A percentile compares a stretch with the other conserved stretches of the same genome.
phyloP scores from a whole-genome alignment of 495 filamentous ascomycete genomes.

The Daldinia bambusicola region DNA sequence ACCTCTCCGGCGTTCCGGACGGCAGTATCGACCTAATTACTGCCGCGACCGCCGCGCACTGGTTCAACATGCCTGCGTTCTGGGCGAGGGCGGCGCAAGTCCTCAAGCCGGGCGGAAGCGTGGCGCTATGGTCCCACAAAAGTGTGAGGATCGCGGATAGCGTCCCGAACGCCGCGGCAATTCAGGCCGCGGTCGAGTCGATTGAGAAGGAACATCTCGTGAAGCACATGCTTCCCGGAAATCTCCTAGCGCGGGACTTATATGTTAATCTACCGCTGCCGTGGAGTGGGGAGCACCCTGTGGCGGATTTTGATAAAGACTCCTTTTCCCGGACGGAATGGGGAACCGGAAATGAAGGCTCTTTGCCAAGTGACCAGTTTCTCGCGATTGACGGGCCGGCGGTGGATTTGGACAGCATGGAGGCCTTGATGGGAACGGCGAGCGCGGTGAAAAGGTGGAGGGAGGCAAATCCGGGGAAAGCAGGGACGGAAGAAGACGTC shows the following conservation, averaged over 20 bases:
- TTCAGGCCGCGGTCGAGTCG: neutral
- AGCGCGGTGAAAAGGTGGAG: conserved; percentile 21
- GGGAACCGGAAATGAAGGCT: neutral
- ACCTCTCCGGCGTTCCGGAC: neutral
- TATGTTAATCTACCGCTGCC: neutral
- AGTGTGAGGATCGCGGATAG: neutral
- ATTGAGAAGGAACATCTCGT: neutral
- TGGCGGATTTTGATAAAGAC: neutral
- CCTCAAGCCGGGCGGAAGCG: conserved; percentile 21
- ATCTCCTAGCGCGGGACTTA: neutral
- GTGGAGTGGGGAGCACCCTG: neutral
- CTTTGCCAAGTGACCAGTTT: neutral
- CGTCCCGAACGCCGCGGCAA: neutral
- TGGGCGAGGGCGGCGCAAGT: conserved; percentile 22
- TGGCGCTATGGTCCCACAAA: conserved; percentile 7
- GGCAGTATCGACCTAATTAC: neutral
- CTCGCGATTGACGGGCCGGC: neutral
- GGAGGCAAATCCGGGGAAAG: conserved; percentile 9
- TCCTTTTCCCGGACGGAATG: neutral
- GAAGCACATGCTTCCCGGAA: neutral
- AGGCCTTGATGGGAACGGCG: conserved; percentile 10
- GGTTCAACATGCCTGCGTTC: conserved; percentile 19
- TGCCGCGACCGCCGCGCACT: conserved; percentile 18
- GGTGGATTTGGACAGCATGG: neutral
- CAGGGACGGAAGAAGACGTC: neutral